Conservation (phyloP, 2,329 filamentous ascomycete genomes). For the Fusarium sarcochroum region DNA sequence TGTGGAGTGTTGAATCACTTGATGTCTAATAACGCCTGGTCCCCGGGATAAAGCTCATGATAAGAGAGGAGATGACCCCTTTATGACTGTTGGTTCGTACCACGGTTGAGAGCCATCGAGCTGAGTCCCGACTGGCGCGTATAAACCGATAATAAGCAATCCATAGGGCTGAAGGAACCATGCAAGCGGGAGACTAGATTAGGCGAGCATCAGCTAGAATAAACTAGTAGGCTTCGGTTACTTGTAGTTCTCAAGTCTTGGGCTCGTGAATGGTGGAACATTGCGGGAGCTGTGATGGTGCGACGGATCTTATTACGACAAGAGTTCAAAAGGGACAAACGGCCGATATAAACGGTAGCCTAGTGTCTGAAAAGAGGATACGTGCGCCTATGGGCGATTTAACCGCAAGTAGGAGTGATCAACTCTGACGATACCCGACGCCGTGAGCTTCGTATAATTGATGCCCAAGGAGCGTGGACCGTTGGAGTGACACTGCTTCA, state of each 20-base stretch:
- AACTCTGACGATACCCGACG: not conserved
- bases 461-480: not conserved
- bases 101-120: conserved; percentile 2
- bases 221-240: not conserved
- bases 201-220: not conserved
- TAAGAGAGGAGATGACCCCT: conserved; percentile 14
- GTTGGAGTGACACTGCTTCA: not conserved
- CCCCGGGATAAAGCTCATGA: not conserved
- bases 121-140: not conserved
- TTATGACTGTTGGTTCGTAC: conserved; percentile 30
- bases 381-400: not conserved
- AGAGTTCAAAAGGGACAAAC: not conserved
- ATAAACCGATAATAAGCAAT: conserved; percentile 1
- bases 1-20: not conserved
- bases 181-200: not conserved
- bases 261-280: conserved; percentile 16
- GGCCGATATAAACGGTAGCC: not conserved
- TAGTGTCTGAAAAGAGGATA: not conserved
- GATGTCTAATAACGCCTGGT: not conserved
- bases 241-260: not conserved
- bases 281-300: conserved; percentile 3
- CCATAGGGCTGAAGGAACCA: conserved; percentile 29
- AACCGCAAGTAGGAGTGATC: conserved; percentile 1
- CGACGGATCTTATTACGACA: not conserved
- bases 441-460: not conserved